A percentile compares a stretch with the other conserved stretches of the same genome.
phyloP scores from a whole-genome alignment of 83 land plant genomes.

The Diphasiastrum complanatum region DNA sequence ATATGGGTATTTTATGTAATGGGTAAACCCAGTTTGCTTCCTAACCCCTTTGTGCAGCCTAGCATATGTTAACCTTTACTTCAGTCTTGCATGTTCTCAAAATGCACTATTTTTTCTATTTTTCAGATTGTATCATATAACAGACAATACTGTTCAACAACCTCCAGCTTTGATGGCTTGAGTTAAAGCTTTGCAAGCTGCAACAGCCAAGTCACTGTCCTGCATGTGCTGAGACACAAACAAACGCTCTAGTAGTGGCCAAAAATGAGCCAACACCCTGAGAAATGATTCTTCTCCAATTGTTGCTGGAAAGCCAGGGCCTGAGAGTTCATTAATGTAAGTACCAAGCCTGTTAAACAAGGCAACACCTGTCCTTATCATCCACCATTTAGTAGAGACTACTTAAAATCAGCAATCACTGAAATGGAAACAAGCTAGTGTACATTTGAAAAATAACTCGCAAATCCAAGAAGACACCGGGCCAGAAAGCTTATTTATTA shows the following conservation, averaged over 20 bases:
- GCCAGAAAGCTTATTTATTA: too few relatives aligned
- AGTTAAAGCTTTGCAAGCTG: slow-evolving; percentile 77
- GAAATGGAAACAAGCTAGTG: too few relatives aligned
- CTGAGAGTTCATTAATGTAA: slow-evolving; percentile 57
- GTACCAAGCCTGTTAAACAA: slow-evolving; percentile 55
- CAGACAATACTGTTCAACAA: slow-evolving; percentile 12
- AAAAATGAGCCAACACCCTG: slow-evolving; percentile 52
- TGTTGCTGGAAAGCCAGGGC: slow-evolving; percentile 21
- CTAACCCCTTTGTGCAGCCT: too few relatives aligned
- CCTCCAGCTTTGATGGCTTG: slow-evolving; percentile 84
- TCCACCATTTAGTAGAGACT: background rate
- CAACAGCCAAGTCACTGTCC: slow-evolving; percentile 50
- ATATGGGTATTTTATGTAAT: too few relatives aligned
- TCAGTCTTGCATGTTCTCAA: background rate
- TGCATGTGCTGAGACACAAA: slow-evolving; percentile 71
- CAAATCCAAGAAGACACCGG: too few relatives aligned
- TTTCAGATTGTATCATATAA: background rate
- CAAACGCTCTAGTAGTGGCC: slow-evolving; percentile 86
- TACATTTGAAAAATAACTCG: background rate
- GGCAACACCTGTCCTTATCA: background rate
- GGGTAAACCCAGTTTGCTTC: too few relatives aligned
- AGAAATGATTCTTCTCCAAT: slow-evolving; percentile 51
- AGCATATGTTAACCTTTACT: too few relatives aligned
- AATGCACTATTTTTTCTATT: background rate
- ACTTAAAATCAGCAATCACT: too few relatives aligned